Base-by-base conservation (phyloP, 495 filamentous ascomycete species). In the Chaetomidium leptoderma region DNA sequence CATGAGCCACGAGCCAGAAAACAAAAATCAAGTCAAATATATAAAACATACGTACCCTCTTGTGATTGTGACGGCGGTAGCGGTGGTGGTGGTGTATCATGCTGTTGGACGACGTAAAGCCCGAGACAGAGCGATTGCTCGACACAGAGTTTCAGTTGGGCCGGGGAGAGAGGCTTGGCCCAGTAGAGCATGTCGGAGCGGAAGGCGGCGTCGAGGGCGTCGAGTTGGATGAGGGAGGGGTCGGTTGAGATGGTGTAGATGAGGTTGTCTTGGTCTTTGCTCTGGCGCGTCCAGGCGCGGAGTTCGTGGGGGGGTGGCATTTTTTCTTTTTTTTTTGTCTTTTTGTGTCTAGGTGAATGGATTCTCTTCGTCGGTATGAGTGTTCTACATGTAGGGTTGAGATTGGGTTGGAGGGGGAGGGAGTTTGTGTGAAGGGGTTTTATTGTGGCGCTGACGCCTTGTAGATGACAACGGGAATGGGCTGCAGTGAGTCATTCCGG, bases 81-180 rank as follows among this genome's bases (percentile, higher is more conserved):
- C n/a, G n/a, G n/a, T n/a, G n/a, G n/a, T n/a, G n/a, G n/a, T 58
- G 8, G 1, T 59, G 55, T n/a, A 0, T 66, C 57, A 4, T 62
- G 66, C 4, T 73, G 68, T 26, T 61, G 54, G 10, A 67, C 60
- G 32, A 69, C 64, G 49, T 82, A 84, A 0, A 86, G 56, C 4
- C 80, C 81, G 37, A 85, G 75, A 57, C 80, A 84, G 17, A 84
- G 61, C 4, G 76, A 83, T 42, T 78, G 78, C 39, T 77, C 60
- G 1, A 85, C 65, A 17, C 77, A 77, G n/a, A 62, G 66, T 42
- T 70, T 63, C 8, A 85, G 63, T 13, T 59, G 32, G 1, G 73
- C 69, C 5, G 73, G 65, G 11, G 74, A 64, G 2, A 77, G 58
- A 4, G 73, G 53, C 17, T 72, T 66, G 1, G 77, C 71, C 83